Conservation (phyloP, 768 basidiomycete genomes). For the Suillus discolor region DNA sequence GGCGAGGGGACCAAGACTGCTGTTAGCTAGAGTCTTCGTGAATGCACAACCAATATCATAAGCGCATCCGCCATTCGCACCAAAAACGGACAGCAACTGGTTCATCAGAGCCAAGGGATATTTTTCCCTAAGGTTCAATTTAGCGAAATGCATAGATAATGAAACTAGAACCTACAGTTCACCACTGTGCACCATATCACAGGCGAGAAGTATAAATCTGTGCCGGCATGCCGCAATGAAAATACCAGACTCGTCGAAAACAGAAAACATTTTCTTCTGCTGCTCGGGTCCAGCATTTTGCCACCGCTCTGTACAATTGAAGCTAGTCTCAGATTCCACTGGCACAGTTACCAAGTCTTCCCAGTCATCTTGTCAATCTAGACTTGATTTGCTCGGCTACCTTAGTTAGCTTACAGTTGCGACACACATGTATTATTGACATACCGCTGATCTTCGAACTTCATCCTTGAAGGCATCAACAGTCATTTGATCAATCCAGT, state of each 20-base stretch:
- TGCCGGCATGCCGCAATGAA: background rate
- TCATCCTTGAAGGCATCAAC: slow-evolving; percentile 7
- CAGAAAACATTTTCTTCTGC: slow-evolving; percentile 6
- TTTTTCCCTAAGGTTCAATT: no score
- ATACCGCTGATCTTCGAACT: background rate
- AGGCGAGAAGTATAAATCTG: background rate
- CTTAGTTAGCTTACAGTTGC: background rate
- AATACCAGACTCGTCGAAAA: slow-evolving; percentile 1
- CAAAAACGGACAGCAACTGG: no score
- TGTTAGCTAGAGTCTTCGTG: slow-evolving; percentile 15
- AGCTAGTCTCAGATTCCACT: background rate
- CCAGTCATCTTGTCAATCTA: slow-evolving; percentile 1
- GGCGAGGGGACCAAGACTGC: no score
- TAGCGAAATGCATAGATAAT: background rate
- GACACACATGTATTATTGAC: background rate
- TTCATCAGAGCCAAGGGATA: no score
- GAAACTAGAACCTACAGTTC: background rate
- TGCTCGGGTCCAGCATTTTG: background rate
- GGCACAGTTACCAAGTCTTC: background rate
- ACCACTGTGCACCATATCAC: no score
- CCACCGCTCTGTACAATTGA: slow-evolving; percentile 1
- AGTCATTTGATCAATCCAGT: background rate
- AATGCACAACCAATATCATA: no score
- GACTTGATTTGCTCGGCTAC: background rate
- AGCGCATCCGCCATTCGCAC: no score